These are phyloP conservation scores for Solanum corneliomulleri DNA, from an alignment of 257 asterid genomes.

Conservation along the genomic window DNA sequence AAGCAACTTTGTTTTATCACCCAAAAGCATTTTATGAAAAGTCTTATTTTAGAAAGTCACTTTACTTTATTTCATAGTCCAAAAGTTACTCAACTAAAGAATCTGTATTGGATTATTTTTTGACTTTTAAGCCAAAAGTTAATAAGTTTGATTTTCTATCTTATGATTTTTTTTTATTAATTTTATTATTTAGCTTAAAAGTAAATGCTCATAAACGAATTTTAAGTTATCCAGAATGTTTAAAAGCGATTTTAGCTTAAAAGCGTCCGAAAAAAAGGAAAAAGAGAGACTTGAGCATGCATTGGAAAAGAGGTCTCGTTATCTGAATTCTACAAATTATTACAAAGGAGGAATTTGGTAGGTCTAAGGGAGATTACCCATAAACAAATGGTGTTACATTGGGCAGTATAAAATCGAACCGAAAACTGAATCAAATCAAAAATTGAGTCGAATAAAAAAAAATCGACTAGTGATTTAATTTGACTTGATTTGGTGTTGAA, in stretches of 20 bases:
- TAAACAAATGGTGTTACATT: too few species aligned
- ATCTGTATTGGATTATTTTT: too few species aligned
- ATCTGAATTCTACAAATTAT: background rate
- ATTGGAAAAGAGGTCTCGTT: background rate
- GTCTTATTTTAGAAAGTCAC: background rate
- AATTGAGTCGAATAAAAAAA: too few species aligned
- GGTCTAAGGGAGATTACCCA: too few species aligned
- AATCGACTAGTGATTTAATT: too few species aligned
- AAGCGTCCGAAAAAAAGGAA: background rate
- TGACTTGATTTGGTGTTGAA: too few species aligned
- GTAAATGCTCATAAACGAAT: background rate
- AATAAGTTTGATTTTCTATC: background rate
- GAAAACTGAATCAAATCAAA: background rate
- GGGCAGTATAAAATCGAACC: too few species aligned
- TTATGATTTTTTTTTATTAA: too few species aligned
- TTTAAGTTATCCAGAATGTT: too few species aligned
- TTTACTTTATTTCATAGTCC: background rate
- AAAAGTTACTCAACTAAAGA: background rate
- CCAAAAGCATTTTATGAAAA: background rate
- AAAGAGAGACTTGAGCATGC: background rate
- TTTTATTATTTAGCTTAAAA: too few species aligned
- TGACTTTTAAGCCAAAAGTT: background rate
- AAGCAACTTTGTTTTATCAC: too few species aligned
- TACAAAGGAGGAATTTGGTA: background rate
- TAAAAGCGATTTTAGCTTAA: background rate